phyloP scores from a whole-genome alignment of 108 stramenopile genomes.

The Pseudonitzschia multiseries region DNA sequence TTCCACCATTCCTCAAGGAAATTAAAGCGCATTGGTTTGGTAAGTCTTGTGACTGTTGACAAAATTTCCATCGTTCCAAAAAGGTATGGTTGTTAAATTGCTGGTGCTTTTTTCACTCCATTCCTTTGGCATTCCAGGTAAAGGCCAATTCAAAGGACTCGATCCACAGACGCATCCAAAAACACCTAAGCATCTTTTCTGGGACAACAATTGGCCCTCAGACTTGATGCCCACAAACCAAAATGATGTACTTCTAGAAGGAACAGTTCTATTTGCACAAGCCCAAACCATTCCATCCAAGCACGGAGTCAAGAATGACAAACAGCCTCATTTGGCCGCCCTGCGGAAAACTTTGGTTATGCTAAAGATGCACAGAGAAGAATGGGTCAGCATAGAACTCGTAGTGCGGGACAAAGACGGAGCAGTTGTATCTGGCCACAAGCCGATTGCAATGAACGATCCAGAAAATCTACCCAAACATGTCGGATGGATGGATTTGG shows the following conservation, averaged over 20 bases:
- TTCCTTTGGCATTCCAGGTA: no score
- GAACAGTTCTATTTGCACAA: conserved; percentile 4
- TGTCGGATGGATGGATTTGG: not conserved
- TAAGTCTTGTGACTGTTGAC: no score
- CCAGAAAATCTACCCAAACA: not conserved
- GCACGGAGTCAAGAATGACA: not conserved
- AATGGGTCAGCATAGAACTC: not conserved
- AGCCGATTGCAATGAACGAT: not conserved
- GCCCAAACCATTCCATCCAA: conserved; percentile 10
- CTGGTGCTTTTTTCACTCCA: no score
- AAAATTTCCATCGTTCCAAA: no score
- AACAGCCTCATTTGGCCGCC: not conserved
- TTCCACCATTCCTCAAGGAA: no score
- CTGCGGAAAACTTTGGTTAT: not conserved
- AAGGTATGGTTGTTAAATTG: no score
- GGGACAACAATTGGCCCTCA: not conserved
- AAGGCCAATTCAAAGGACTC: no score
- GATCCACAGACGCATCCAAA: no score
- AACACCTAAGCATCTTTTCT: not conserved
- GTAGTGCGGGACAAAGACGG: not conserved
- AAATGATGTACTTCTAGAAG: not conserved
- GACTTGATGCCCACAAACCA: not conserved
- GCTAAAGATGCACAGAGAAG: not conserved
- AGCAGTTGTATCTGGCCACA: not conserved
- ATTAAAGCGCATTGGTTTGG: no score